Evolutionary conservation across 331 rosid species (phyloP).

Genomic region (Stylosanthes scabra): DNA sequence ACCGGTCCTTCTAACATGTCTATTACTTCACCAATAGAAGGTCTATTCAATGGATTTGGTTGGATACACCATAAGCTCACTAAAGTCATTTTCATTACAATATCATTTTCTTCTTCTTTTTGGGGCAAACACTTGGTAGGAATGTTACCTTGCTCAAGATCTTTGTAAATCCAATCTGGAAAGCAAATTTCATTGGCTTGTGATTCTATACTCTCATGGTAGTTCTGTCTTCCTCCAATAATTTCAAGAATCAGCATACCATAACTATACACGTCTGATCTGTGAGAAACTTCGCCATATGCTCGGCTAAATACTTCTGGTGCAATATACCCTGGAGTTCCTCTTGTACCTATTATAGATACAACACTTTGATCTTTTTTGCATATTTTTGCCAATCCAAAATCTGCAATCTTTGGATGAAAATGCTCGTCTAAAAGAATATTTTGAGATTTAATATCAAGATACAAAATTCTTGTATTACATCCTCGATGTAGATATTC

Average conservation of each 20-base stretch:
- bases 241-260: neutral
- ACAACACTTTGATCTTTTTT: neutral
- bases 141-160: conserved; percentile 1
- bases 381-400: conserved; percentile 16
- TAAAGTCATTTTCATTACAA: neutral
- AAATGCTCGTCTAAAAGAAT: conserved; percentile 2
- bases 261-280: neutral
- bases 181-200: neutral
- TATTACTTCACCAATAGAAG: neutral
- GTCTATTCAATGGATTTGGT: neutral
- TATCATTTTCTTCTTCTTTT: neutral
- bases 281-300: neutral
- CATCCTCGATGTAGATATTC: conserved; percentile 5
- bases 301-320: conserved; percentile 4
- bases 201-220: neutral
- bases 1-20: neutral
- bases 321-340: conserved; percentile 1
- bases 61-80: neutral
- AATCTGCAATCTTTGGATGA: conserved; percentile 3
- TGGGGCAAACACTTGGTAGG: neutral
- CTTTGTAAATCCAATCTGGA: conserved; percentile 16
- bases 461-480: neutral
- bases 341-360: neutral
- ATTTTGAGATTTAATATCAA: conserved; percentile 5
- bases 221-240: neutral